Evolutionary conservation across 371 early-diverging fungal genomes (phyloP).

Genomic region (Circinella minor): DNA sequence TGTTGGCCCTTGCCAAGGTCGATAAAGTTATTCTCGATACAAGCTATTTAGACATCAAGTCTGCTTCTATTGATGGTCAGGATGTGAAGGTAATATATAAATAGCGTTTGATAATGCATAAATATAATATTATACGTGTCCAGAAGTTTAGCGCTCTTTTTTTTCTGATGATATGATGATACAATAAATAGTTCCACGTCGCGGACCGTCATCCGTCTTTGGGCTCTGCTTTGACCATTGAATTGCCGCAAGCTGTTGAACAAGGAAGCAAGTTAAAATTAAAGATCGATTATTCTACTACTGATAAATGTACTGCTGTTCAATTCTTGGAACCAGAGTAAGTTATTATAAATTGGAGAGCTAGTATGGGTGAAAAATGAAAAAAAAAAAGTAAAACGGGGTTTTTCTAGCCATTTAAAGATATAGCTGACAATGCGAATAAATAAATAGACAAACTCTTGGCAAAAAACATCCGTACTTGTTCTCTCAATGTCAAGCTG

Average conservation of each 20-base stretch:
- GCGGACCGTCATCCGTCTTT: conserved; percentile 65
- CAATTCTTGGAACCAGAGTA: conserved; percentile 91
- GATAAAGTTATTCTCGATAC: conserved; percentile 81
- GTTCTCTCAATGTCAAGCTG: conserved; percentile 95
- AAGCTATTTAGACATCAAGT: conserved; percentile 62
- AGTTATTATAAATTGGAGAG: conserved; percentile 11
- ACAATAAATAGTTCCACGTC: conserved; percentile 51
- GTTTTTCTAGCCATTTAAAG: background rate
- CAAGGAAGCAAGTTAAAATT: conserved; percentile 56
- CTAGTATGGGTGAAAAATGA: background rate
- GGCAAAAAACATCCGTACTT: conserved; percentile 94
- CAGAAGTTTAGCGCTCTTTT: too few relatives aligned
- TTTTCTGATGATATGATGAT: too few relatives aligned
- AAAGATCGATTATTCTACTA: conserved; percentile 81
- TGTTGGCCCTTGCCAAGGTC: conserved; percentile 58
- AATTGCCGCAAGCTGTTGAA: conserved; percentile 51
- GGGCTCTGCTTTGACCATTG: conserved; percentile 79
- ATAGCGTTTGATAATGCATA: too few relatives aligned
- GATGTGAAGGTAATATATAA: conserved; percentile 46
- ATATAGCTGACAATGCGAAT: background rate
- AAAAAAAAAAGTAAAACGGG: background rate
- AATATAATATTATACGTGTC: too few relatives aligned
- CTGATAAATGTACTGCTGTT: conserved; percentile 80
- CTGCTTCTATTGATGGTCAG: conserved; percentile 50
- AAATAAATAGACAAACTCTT: conserved; percentile 76